Conservation (phyloP, 2,329 filamentous ascomycete species). For the Fusarium domesticum region DNA sequence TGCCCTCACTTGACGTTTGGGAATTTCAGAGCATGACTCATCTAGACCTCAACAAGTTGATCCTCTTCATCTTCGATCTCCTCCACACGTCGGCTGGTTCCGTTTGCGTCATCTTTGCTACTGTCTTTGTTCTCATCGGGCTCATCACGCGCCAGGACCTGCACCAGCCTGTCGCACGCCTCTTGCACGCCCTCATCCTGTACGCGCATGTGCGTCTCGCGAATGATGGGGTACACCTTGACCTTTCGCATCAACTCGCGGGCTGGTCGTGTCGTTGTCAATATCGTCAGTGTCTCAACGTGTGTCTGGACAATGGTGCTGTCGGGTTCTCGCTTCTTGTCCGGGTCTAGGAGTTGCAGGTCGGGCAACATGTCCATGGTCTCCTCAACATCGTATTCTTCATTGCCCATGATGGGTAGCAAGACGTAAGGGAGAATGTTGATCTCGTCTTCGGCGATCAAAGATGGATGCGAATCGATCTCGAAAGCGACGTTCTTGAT, state of each 20-base stretch:
- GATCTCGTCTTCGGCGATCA: slow-evolving; percentile 69
- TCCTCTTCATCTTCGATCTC: slow-evolving; percentile 52
- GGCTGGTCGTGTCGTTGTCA: slow-evolving; percentile 74
- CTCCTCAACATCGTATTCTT: slow-evolving; percentile 87
- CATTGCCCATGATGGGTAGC: slow-evolving; percentile 80
- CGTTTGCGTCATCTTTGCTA: slow-evolving; percentile 37
- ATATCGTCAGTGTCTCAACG: slow-evolving; percentile 79
- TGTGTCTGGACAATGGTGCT: slow-evolving; percentile 77
- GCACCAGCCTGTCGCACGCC: slow-evolving; percentile 83
- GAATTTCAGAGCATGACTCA: too few species aligned
- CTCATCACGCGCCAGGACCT: slow-evolving; percentile 82
- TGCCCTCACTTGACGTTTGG: too few species aligned
- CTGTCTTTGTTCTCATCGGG: slow-evolving; percentile 40
- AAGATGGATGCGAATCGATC: slow-evolving; percentile 64
- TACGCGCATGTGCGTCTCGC: slow-evolving; percentile 78
- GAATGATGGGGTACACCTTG: slow-evolving; percentile 84
- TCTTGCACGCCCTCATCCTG: slow-evolving; percentile 78
- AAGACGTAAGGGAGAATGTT: slow-evolving; percentile 86
- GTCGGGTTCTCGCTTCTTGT: slow-evolving; percentile 83
- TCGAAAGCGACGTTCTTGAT: slow-evolving; percentile 95
- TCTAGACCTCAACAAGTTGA: slow-evolving; percentile 52
- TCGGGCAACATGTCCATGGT: slow-evolving; percentile 83
- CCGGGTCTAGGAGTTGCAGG: slow-evolving; percentile 81
- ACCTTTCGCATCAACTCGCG: slow-evolving; percentile 71
- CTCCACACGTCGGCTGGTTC: slow-evolving; percentile 39